These are phyloP conservation scores for Picea engelmannii DNA, from an alignment of 83 land plant species.

Conservation along the genomic window DNA sequence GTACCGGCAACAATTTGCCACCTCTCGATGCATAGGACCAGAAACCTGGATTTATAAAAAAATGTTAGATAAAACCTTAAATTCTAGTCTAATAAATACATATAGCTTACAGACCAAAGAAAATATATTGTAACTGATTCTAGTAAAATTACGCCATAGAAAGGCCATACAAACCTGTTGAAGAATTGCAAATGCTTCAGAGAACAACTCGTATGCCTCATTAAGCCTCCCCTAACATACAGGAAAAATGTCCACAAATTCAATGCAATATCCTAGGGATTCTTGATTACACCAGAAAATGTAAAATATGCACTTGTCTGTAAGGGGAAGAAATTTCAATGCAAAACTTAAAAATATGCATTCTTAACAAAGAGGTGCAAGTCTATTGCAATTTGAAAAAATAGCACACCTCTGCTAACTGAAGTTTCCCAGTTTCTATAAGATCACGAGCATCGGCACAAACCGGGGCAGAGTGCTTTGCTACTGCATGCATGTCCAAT, in stretches of 20 bases:
- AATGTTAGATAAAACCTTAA: background rate
- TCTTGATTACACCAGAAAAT: background rate
- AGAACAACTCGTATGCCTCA: constrained; percentile 91
- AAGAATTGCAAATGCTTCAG: constrained; percentile 89
- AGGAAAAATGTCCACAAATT: background rate
- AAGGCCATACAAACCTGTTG: constrained; percentile 70
- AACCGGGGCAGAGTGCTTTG: constrained; percentile 92
- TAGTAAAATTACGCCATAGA: background rate
- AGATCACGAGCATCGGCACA: constrained; percentile 90
- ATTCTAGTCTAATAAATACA: background rate
- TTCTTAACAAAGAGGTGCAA: background rate
- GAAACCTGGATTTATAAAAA: constrained; percentile 64
- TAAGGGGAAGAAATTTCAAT: background rate
- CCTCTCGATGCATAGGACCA: constrained; percentile 99
- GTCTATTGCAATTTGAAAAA: background rate
- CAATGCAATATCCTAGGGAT: background rate
- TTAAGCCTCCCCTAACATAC: constrained; percentile 83
- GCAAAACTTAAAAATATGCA: background rate
- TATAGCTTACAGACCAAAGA: background rate
- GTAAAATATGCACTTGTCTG: background rate
- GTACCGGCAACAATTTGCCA: constrained; percentile 96
- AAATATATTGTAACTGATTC: background rate
- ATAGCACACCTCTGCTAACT: constrained; percentile 78
- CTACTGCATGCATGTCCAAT: constrained; percentile 86
- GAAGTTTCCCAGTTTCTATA: constrained; percentile 85